phyloP scores from a whole-genome alignment of 192 early-diverging fungal species.

The Phycomyces nitens region DNA sequence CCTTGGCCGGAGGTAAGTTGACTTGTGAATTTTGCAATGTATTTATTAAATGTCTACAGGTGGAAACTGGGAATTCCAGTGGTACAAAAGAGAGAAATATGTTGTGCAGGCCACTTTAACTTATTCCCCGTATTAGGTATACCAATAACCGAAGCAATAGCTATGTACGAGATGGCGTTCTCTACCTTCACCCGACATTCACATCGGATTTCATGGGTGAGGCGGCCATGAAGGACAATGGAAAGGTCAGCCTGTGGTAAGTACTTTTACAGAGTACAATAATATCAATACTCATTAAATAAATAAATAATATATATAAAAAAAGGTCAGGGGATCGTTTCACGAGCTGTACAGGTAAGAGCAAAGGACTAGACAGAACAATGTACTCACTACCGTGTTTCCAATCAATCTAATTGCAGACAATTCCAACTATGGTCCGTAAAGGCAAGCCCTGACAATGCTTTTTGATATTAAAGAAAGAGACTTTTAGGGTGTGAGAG shows the following conservation, averaged over 20 bases:
- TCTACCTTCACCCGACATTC: conserved; percentile 59
- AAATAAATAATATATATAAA: background rate
- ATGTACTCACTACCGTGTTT: background rate
- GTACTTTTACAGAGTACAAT: background rate
- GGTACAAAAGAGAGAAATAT: background rate
- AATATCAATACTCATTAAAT: background rate
- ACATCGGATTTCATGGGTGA: conserved; percentile 51
- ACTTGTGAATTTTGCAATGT: background rate
- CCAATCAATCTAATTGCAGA: conserved; percentile 6
- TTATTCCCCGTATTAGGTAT: conserved; percentile 15
- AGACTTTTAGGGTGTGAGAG: conserved; percentile 45
- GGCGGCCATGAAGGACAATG: conserved; percentile 35
- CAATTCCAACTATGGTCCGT: conserved; percentile 26
- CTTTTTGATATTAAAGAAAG: no score
- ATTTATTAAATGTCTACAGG: conserved; percentile 15
- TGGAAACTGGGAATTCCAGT: conserved; percentile 31
- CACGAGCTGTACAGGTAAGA: conserved; percentile 23
- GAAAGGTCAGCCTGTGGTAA: conserved; percentile 34
- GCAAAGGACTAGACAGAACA: background rate
- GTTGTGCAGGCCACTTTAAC: background rate
- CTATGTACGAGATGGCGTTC: conserved; percentile 52
- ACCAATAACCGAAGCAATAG: conserved; percentile 54
- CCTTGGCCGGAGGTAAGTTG: conserved; percentile 22
- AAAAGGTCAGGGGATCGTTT: conserved; percentile 9
- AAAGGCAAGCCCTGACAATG: no score